Percentiles rank a stretch among this genome's conserved stretches.
These are phyloP conservation scores for Actinomucor elegans DNA, from an alignment of 371 early-diverging fungal species.

Conservation along the genomic window DNA sequence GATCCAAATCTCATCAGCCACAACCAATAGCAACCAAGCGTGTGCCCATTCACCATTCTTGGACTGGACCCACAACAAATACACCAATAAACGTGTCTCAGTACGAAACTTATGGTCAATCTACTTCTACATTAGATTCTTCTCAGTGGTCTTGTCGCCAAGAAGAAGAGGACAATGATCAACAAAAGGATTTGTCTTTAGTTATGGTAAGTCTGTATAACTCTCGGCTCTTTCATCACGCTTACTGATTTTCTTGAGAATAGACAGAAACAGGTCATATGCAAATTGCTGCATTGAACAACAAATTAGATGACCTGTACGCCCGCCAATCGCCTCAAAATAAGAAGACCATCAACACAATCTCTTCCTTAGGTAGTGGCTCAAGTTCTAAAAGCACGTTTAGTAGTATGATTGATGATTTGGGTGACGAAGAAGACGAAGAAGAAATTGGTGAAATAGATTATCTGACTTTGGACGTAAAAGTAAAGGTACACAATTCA, in stretches of 20 bases:
- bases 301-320: not conserved
- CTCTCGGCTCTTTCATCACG: not conserved
- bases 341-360: not conserved
- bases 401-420: constrained; percentile 16
- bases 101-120: not conserved
- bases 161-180: not conserved
- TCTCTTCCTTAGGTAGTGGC: constrained; percentile 20
- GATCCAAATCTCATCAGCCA: not conserved
- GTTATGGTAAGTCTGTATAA: not conserved
- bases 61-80: not conserved
- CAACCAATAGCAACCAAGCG: not conserved
- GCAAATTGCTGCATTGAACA: too few relatives aligned
- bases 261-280: not conserved
- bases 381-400: constrained; percentile 10
- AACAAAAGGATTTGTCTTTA: too few relatives aligned
- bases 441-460: constrained; percentile 8
- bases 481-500: not conserved
- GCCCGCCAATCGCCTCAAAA: not conserved
- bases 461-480: constrained; percentile 6
- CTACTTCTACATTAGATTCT: not conserved
- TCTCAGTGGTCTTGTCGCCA: not conserved
- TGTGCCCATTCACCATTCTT: constrained; percentile 8
- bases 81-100: too few relatives aligned
- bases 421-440: constrained; percentile 1
- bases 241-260: not conserved